Conservation (phyloP, 2,329 filamentous ascomycete genomes). For the Pseudopyrenochaeta lycopersici region DNA sequence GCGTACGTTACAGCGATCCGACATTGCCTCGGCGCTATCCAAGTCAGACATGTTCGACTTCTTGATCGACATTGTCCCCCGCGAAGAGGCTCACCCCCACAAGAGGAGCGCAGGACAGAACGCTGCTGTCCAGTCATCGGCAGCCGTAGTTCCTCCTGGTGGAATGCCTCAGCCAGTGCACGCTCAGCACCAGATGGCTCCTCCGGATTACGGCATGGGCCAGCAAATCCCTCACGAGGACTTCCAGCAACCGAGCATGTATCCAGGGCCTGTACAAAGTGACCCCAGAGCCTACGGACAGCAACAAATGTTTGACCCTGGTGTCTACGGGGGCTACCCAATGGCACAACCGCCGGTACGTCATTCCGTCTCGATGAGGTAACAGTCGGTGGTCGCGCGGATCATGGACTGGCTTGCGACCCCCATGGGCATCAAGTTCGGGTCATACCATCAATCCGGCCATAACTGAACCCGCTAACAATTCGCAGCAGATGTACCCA, state of each 20-base stretch:
- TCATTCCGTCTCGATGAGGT: neutral
- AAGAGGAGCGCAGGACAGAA: slow-evolving; percentile 66
- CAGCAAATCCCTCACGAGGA: slow-evolving; percentile 71
- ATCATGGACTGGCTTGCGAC: neutral
- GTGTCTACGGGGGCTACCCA: slow-evolving; percentile 83
- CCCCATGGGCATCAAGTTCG: neutral
- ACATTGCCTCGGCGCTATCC: slow-evolving; percentile 92
- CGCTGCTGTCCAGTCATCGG: slow-evolving; percentile 52
- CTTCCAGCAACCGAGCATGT: slow-evolving; percentile 85
- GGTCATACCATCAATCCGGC: neutral
- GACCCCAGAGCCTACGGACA: slow-evolving; percentile 80
- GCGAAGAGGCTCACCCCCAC: slow-evolving; percentile 88
- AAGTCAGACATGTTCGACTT: slow-evolving; percentile 99
- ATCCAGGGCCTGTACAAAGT: slow-evolving; percentile 78
- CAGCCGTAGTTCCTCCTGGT: slow-evolving; percentile 46
- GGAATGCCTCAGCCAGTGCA: slow-evolving; percentile 53
- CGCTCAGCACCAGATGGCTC: slow-evolving; percentile 63
- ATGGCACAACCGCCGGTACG: slow-evolving; percentile 86
- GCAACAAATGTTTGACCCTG: slow-evolving; percentile 80
- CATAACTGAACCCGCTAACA: slow-evolving; percentile 6
- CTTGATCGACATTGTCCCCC: slow-evolving; percentile 96
- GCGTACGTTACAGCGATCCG: slow-evolving; percentile 90
- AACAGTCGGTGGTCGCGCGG: neutral
- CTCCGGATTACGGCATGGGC: slow-evolving; percentile 64
- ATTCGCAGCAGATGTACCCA: slow-evolving; percentile 45